Percentiles rank a stretch among this genome's conserved stretches.
These are phyloP conservation scores for Fusarium abutilonis DNA, from an alignment of 2,329 filamentous ascomycete species.

Conservation along the genomic window DNA sequence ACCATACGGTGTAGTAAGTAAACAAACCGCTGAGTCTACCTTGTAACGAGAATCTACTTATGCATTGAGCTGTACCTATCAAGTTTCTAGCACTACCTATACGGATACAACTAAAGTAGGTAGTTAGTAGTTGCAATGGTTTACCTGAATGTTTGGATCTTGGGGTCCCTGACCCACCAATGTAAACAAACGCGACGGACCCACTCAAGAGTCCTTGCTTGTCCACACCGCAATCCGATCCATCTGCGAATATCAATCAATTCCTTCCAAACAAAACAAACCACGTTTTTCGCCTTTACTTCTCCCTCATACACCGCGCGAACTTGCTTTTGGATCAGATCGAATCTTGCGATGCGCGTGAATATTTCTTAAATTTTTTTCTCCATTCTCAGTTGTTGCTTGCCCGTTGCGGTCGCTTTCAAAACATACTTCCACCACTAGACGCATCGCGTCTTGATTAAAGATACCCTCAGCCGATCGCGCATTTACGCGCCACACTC, in stretches of 20 bases:
- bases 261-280: conserved; percentile 38
- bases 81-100: neutral
- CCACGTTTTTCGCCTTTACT: conserved; percentile 6
- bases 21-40: no score
- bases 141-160: conserved; percentile 34
- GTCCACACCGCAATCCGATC: conserved; percentile 14
- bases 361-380: conserved; percentile 23
- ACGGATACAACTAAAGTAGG: no score
- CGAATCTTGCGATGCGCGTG: conserved; percentile 35
- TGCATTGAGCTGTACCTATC: neutral
- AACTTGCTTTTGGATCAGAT: conserved; percentile 7
- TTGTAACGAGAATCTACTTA: no score
- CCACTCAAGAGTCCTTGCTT: conserved; percentile 32
- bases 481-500: conserved; percentile 36
- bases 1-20: no score
- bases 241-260: conserved; percentile 26
- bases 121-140: conserved; percentile 4
- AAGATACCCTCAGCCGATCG: conserved; percentile 26
- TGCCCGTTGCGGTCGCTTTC: conserved; percentile 19
- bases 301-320: conserved; percentile 13
- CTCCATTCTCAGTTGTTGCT: conserved; percentile 1
- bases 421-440: conserved; percentile 6
- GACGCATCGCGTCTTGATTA: conserved; percentile 36
- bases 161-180: conserved; percentile 35
- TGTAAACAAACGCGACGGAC: conserved; percentile 51